Conservation (phyloP, 1,284 basidiomycete genomes). For the Trichosporon inkin region DNA sequence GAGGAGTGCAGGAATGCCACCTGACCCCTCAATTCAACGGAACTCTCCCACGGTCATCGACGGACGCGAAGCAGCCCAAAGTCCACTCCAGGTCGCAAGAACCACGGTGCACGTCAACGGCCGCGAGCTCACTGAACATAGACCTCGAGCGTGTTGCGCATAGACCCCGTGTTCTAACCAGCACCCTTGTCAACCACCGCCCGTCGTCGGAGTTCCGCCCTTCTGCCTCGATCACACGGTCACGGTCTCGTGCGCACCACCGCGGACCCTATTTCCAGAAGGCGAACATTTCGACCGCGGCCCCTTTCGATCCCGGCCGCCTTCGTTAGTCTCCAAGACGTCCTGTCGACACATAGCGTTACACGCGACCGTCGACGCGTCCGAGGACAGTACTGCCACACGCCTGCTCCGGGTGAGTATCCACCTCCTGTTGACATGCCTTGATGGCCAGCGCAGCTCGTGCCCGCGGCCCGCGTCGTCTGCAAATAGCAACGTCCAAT, state of each 20-base stretch:
- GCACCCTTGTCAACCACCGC: neutral
- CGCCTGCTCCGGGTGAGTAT: slow-evolving; percentile 1
- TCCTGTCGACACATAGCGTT: neutral
- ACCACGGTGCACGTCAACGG: neutral
- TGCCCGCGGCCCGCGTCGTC: neutral
- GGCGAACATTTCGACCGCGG: slow-evolving; percentile 7
- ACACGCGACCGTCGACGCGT: slow-evolving; percentile 6
- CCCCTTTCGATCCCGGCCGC: slow-evolving; percentile 4
- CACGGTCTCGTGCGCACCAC: slow-evolving; percentile 6
- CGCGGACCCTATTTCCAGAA: slow-evolving; percentile 1
- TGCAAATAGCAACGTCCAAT: neutral
- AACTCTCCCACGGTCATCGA: slow-evolving; percentile 4
- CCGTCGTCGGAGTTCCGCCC: neutral
- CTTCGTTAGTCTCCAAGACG: neutral
- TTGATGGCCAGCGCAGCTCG: neutral
- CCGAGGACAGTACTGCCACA: slow-evolving; percentile 3
- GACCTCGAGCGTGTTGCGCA: neutral
- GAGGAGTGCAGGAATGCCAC: too few relatives aligned
- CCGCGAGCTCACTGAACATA: slow-evolving; percentile 3
- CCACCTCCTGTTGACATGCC: neutral
- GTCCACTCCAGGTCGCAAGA: neutral
- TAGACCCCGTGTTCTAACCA: neutral
- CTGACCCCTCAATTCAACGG: neutral
- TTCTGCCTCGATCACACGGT: neutral
- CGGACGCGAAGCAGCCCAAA: neutral